Percentiles rank a stretch among this genome's conserved stretches.
These are phyloP conservation scores for Chlorella sp. DNA, from an alignment of 139 green algal species.

Conservation along the genomic window DNA sequence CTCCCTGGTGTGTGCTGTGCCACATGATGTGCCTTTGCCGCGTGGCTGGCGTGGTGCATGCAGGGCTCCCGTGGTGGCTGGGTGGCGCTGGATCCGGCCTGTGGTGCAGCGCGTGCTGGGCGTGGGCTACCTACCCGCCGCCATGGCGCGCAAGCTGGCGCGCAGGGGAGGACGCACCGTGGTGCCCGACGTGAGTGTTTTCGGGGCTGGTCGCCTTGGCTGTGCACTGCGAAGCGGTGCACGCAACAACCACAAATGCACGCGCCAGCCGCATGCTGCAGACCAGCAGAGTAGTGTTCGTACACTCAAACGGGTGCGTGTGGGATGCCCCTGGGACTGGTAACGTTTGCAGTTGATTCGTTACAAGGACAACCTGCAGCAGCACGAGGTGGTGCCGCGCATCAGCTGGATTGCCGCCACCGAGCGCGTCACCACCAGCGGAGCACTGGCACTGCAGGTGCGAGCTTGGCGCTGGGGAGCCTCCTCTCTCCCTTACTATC, in stretches of 20 bases:
- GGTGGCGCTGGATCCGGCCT: neutral
- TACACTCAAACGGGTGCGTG: too few relatives aligned
- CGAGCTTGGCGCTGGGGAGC: too few relatives aligned
- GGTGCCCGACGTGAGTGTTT: neutral
- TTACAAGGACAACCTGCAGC: too few relatives aligned
- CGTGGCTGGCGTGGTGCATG: neutral
- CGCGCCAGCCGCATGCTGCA: too few relatives aligned
- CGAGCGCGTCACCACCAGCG: neutral
- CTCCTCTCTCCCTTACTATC: too few relatives aligned
- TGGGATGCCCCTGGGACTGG: too few relatives aligned
- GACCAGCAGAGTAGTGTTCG: too few relatives aligned
- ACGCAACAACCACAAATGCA: too few relatives aligned
- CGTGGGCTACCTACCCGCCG: neutral
- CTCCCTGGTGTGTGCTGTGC: too few relatives aligned
- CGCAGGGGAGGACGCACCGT: neutral
- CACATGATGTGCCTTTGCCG: neutral
- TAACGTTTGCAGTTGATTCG: too few relatives aligned
- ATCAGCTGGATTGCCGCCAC: neutral
- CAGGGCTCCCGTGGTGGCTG: constrained; percentile 1
- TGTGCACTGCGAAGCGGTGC: too few relatives aligned
- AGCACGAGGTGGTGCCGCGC: neutral
- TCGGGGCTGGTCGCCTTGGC: too few relatives aligned
- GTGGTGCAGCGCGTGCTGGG: neutral
- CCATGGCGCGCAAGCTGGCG: neutral
- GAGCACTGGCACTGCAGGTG: neutral